A percentile compares a stretch with the other conserved stretches of the same genome.
These are phyloP conservation scores for Daucus carota DNA, from an alignment of 129 eudicot species.

Conservation along the genomic window DH1_v3.0 NC_030387.2:40170001-40170500, in stretches of 20 bases:
- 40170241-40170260: background rate
- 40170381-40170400: constrained; percentile 4
- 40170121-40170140: no score
- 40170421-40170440: background rate
- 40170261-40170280: background rate
- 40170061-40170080: no score
- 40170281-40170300: constrained; percentile 2
- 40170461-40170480: constrained; percentile 28
- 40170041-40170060: no score
- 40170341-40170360: background rate
- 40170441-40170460: constrained; percentile 20
- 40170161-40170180: no score
- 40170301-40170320: background rate
- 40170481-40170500: constrained; percentile 14
- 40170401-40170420: constrained; percentile 12
- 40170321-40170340: background rate
- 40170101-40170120: no score
- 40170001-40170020: no score
- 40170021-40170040: no score
- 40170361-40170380: background rate
- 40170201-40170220: no score
- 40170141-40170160: no score
- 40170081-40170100: no score
- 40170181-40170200: no score
- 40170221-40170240: no score